Evolutionary conservation across 179 eudicot genomes (phyloP), one percentile per base, ranked within the genome.

Genomic region (Heliamphora pulchella): DNA sequence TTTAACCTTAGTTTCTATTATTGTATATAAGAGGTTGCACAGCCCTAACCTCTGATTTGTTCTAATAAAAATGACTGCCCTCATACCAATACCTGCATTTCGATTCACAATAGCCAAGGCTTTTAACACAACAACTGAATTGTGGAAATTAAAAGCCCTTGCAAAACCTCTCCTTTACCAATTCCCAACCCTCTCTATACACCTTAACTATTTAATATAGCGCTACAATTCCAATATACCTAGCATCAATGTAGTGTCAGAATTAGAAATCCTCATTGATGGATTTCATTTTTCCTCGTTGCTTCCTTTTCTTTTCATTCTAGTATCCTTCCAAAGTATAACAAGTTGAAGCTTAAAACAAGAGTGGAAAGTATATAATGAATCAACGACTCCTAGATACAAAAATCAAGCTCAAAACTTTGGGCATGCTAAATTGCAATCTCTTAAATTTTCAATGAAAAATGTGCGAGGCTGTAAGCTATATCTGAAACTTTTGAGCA

Each of bases 261-360:
- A 68, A 68, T 2, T 18, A 10, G 72, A 68, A 43, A 68, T 68
- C 31, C 22, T 15, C 55, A 5, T 11, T 46, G 55, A n/a, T 47
- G 20, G 55, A 15, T 11, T 46, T 18, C 48, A 17, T 2, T 46
- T 46, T 69, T 44, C 54, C 54, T 44, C 14, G 44, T 6, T 44
- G 43, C 17, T 5, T 69, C 15, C 11, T 8, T 55, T 55, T 55
- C 11, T 6, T 55, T 10, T 44, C 48, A 17, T 69, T 69, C 73
- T 69, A 69, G 53, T 15, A 69, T 69, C 54, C 74, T 44, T 64
- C 46, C 22, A 69, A 55, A 69, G 15, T 41, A 69, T 53, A 44
- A 17, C 20, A 69, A 46, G 22, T 17, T 69, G 74, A 64, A 22
- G 43, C 43, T 7, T 64, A 6, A 64, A 20, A 22, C 31, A 64